Percentiles rank a stretch among this genome's conserved stretches.
phyloP scores from a whole-genome alignment of 1,284 basidiomycete species.

The Microbotryum intermedium region DNA sequence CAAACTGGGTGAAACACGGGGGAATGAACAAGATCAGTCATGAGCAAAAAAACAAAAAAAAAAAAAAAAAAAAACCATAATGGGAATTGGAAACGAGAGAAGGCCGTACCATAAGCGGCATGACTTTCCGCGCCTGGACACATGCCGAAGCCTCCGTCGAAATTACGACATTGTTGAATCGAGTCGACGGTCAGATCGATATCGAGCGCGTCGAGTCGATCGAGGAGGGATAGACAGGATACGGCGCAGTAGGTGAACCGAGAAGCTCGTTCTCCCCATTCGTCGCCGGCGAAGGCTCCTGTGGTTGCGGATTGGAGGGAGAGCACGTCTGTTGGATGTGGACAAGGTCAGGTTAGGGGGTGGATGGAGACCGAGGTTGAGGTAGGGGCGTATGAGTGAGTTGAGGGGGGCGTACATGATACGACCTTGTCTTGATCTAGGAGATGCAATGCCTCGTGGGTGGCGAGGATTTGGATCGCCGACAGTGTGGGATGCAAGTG shows the following conservation, averaged over 20 bases:
- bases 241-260: slow-evolving; percentile 84
- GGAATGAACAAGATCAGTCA: too few species aligned
- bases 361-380: background rate
- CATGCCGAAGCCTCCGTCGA: slow-evolving; percentile 90
- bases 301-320: slow-evolving; percentile 69
- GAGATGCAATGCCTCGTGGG: slow-evolving; percentile 68
- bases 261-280: slow-evolving; percentile 83
- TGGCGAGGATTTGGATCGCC: slow-evolving; percentile 83
- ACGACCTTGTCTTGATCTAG: slow-evolving; percentile 60
- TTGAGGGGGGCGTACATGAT: slow-evolving; percentile 51
- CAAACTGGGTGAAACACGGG: slow-evolving; percentile 71
- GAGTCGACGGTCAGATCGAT: slow-evolving; percentile 54
- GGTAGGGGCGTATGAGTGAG: background rate
- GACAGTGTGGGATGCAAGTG: slow-evolving; percentile 80
- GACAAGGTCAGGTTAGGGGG: background rate
- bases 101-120: slow-evolving; percentile 67
- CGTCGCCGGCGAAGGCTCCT: slow-evolving; percentile 83
- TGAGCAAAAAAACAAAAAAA: background rate
- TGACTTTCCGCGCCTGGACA: slow-evolving; percentile 82
- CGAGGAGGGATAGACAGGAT: slow-evolving; percentile 70
- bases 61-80: too few species aligned
- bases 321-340: slow-evolving; percentile 55
- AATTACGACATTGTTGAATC: slow-evolving; percentile 73
- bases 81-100: background rate
- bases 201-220: slow-evolving; percentile 50